Percentiles rank a stretch among this genome's conserved stretches.
phyloP scores from a whole-genome alignment of 805 yeast genomes.

The Candida germanica region DNA sequence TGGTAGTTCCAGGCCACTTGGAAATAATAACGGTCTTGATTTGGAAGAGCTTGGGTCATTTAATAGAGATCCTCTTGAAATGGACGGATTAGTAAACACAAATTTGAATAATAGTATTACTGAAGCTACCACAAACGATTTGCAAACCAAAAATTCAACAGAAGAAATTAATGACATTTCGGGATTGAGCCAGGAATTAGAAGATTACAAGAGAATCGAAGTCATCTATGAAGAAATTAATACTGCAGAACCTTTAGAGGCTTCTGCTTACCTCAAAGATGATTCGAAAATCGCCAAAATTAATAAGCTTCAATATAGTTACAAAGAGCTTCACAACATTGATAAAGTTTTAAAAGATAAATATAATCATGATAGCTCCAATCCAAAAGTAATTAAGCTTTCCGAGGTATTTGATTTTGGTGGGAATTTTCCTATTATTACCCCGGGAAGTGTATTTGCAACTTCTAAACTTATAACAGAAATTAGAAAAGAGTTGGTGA shows the following conservation, averaged over 20 bases:
- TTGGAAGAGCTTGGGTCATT: conserved; percentile 10
- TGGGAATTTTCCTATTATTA: conserved; percentile 6
- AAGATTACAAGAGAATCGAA: conserved; percentile 10
- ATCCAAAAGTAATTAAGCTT: conserved; percentile 5
- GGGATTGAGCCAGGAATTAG: neutral
- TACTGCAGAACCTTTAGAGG: conserved; percentile 4
- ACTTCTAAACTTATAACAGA: conserved; percentile 11
- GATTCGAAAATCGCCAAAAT: neutral
- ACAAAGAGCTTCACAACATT: conserved; percentile 3
- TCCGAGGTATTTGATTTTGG: conserved; percentile 10
- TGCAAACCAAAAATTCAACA: too few species aligned
- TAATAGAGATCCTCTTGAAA: neutral
- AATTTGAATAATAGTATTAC: neutral
- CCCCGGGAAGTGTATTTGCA: conserved; percentile 1
- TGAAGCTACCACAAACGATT: too few species aligned
- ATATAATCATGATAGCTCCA: neutral
- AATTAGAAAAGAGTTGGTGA: conserved; percentile 8
- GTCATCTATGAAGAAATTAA: conserved; percentile 13
- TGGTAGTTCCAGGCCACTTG: too few species aligned
- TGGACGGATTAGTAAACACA: neutral
- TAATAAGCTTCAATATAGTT: conserved; percentile 1
- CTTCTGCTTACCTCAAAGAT: neutral
- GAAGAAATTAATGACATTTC: neutral
- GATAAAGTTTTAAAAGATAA: neutral
- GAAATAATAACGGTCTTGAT: too few species aligned